Conservation (phyloP, 1,284 basidiomycete species). For the Rhodotorula sp. region DNA sequence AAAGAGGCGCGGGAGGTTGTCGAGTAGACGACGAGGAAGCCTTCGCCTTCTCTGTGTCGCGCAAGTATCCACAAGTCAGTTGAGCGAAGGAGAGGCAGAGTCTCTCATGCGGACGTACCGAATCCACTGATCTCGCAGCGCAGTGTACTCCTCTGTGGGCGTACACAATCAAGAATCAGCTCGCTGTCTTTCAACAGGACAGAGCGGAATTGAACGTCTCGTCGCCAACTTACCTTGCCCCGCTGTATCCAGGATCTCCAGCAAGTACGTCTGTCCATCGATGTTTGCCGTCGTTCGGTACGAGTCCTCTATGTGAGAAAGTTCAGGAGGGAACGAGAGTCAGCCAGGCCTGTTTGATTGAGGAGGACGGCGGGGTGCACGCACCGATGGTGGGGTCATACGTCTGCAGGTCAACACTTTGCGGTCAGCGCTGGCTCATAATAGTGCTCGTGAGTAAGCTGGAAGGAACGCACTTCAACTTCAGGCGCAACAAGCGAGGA, state of each 20-base stretch:
- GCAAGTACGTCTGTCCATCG: constrained; percentile 50
- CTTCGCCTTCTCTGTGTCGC: constrained; percentile 48
- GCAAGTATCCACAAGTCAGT: background rate
- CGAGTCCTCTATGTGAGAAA: constrained; percentile 44
- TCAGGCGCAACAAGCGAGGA: constrained; percentile 17
- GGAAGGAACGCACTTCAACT: constrained; percentile 26
- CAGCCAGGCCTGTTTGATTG: too few species aligned
- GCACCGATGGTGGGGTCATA: constrained; percentile 40
- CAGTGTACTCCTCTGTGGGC: constrained; percentile 49
- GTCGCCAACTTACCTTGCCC: constrained; percentile 34
- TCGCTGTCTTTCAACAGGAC: background rate
- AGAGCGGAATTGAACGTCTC: background rate
- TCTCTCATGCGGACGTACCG: constrained; percentile 27
- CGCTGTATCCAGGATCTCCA: constrained; percentile 49
- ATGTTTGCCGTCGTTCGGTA: constrained; percentile 51
- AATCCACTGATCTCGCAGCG: constrained; percentile 51
- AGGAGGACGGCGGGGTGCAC: background rate
- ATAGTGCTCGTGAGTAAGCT: background rate
- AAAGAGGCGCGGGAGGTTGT: constrained; percentile 50
- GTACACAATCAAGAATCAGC: background rate
- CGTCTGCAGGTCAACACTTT: constrained; percentile 13
- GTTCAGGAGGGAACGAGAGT: background rate
- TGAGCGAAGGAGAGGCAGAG: too few species aligned
- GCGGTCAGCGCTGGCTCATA: background rate
- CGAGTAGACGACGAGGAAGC: constrained; percentile 51